Conservation (phyloP, 78 protist species). For the slime mould (Dictyostelium discoideum) region dicty_2.7 NC_007090.3:1481501-1482000, state of each 20-base stretch:
- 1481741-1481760: slow-evolving; percentile 25
- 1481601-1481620: not conserved
- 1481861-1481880: slow-evolving; percentile 54
- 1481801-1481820: slow-evolving; percentile 58
- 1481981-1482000: slow-evolving; percentile 64
- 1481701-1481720: not conserved
- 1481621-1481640: not conserved
- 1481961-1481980: slow-evolving; percentile 57
- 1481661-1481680: not conserved
- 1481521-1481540: not conserved
- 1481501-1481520: not conserved
- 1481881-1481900: slow-evolving; percentile 44
- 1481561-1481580: not conserved
- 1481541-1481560: not conserved
- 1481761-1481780: slow-evolving; percentile 48
- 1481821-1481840: slow-evolving; percentile 42
- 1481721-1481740: not conserved
- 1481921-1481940: slow-evolving; percentile 16
- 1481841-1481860: slow-evolving; percentile 30
- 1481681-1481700: not conserved
- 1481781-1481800: slow-evolving; percentile 44
- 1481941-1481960: slow-evolving; percentile 31
- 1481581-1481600: not conserved
- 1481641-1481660: not conserved
- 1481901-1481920: slow-evolving; percentile 12